Conservation (phyloP, 1,139 yeast genomes). For the Komagataea norvegica region DNA sequence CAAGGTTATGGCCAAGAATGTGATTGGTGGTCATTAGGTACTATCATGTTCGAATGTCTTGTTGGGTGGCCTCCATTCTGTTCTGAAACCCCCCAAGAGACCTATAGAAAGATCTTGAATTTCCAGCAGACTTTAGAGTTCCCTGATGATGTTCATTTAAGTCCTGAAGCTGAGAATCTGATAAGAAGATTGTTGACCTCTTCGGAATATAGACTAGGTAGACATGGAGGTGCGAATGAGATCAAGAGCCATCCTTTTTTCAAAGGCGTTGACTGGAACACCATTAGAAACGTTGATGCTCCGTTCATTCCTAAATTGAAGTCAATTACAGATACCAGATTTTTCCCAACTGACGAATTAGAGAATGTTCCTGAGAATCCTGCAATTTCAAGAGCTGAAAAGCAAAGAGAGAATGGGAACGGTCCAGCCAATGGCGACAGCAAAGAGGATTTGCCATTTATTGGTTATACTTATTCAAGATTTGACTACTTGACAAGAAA, state of each 20-base stretch:
- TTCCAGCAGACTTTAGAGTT: conserved; percentile 92
- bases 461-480: conserved; percentile 92
- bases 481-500: conserved; percentile 88
- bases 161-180: conserved; percentile 91
- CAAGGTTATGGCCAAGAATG: conserved; percentile 99
- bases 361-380: conserved; percentile 95
- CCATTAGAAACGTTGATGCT: conserved; percentile 88
- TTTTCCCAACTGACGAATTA: conserved; percentile 96
- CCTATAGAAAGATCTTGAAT: conserved; percentile 88
- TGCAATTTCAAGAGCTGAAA: conserved; percentile 63
- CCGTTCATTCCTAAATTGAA: conserved; percentile 85
- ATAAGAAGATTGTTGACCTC: conserved; percentile 77
- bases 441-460: conserved; percentile 90
- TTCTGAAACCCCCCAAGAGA: conserved; percentile 97
- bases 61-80: conserved; percentile 99
- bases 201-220: conserved; percentile 82
- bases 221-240: conserved; percentile 91
- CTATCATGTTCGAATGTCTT: conserved; percentile 97
- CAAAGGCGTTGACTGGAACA: conserved; percentile 95
- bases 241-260: conserved; percentile 90
- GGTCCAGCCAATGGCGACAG: conserved; percentile 39
- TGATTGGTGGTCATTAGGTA: conserved; percentile 99
- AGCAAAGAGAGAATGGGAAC: conserved; percentile 40
- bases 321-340: conserved; percentile 91
- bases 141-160: conserved; percentile 93